A percentile compares a stretch with the other conserved stretches of the same genome.
phyloP scores from a whole-genome alignment of 345 rosid genomes.

The Dimocarpus longan region DNA sequence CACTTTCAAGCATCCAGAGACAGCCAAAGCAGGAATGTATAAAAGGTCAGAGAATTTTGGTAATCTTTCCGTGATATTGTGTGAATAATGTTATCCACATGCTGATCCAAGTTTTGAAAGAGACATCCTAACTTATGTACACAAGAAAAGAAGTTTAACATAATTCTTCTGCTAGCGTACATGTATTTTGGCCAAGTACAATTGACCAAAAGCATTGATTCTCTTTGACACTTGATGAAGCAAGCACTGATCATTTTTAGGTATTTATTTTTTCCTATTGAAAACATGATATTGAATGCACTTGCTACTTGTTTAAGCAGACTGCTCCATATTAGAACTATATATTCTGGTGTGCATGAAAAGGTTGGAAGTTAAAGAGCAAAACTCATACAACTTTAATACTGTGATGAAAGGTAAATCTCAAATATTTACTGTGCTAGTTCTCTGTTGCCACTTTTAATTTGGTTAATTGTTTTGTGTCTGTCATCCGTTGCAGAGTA shows the following conservation, averaged over 20 bases:
- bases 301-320: conserved; percentile 41
- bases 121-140: not conserved
- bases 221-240: too few relatives aligned
- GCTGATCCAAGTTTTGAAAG: not conserved
- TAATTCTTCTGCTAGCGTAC: not conserved
- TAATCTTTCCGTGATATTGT: not conserved
- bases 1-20: conserved; percentile 64
- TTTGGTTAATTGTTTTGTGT: conserved; percentile 9
- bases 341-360: conserved; percentile 86
- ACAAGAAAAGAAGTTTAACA: not conserved
- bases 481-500: conserved; percentile 60
- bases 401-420: conserved; percentile 82
- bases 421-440: conserved; percentile 7
- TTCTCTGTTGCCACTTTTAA: not conserved
- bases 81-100: not conserved
- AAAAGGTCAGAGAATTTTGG: conserved; percentile 49
- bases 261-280: not conserved
- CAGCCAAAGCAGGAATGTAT: conserved; percentile 80
- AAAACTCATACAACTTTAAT: conserved; percentile 76
- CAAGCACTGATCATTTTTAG: not conserved
- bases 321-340: conserved; percentile 88
- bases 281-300: not conserved
- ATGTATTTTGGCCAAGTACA: not conserved
- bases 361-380: conserved; percentile 86
- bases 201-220: not conserved